A percentile compares a stretch with the other conserved stretches of the same genome.
Evolutionary conservation across 495 filamentous ascomycete species (phyloP).

Genomic region (Penicillium silybi): DNA sequence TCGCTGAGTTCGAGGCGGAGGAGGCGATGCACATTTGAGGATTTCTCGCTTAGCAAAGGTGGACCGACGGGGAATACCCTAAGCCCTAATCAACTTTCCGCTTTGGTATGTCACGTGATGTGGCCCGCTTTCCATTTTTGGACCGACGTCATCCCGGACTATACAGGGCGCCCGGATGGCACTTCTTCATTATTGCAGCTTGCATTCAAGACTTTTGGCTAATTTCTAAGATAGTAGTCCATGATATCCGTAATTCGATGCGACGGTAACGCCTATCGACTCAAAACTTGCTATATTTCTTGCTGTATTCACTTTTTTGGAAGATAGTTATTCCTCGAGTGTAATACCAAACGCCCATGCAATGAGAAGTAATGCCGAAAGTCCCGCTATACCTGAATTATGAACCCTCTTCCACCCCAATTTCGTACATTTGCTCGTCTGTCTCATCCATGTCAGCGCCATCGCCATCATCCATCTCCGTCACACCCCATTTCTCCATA

Average conservation of each 20-base stretch:
- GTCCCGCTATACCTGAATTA: background rate
- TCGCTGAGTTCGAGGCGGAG: constrained; percentile 43
- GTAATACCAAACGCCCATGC: background rate
- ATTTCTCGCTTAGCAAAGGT: constrained; percentile 48
- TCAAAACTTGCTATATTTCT: background rate
- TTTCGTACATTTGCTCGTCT: constrained; percentile 27
- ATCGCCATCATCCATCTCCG: constrained; percentile 19
- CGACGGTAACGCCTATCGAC: too few relatives aligned
- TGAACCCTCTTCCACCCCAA: constrained; percentile 16
- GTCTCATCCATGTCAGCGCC: constrained; percentile 26
- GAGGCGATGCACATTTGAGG: constrained; percentile 44
- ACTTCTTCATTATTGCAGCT: background rate
- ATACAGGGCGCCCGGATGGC: too few relatives aligned
- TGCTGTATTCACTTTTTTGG: background rate
- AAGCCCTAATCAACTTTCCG: constrained; percentile 31
- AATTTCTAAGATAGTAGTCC: background rate
- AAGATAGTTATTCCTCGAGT: background rate
- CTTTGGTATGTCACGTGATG: constrained; percentile 17
- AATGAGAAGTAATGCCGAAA: background rate
- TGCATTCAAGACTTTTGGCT: background rate
- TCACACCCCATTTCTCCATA: constrained; percentile 5
- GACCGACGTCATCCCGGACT: constrained; percentile 1
- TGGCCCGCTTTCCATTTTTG: constrained; percentile 1
- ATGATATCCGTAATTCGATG: too few relatives aligned
- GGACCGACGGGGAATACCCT: constrained; percentile 33